Conservation (phyloP, 257 asterid species). For the Penstemon newberryi region DNA sequence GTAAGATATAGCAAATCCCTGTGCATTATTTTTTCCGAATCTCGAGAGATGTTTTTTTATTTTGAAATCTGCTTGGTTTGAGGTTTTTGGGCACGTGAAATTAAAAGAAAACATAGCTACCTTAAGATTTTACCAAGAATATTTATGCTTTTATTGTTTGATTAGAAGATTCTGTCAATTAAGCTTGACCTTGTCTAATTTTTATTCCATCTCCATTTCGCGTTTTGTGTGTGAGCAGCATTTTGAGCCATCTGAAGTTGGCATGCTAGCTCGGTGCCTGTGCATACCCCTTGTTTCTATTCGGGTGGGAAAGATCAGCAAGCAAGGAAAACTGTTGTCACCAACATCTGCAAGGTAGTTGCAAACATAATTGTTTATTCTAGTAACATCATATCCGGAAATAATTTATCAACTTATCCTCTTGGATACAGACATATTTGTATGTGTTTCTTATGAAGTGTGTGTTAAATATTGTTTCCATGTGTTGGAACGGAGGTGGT, state of each 20-base stretch:
- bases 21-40: no score
- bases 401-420: not conserved
- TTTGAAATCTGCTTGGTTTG: not conserved
- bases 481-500: not conserved
- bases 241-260: constrained; percentile 91
- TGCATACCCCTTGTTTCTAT: constrained; percentile 87
- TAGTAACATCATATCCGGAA: constrained; percentile 5
- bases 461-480: not conserved
- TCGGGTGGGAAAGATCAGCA: constrained; percentile 83
- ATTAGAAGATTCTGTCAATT: not conserved
- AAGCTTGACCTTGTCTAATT: not conserved
- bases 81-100: no score
- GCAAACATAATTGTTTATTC: constrained; percentile 15
- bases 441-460: not conserved
- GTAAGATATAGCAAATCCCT: no score
- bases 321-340: constrained; percentile 65
- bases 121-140: not conserved
- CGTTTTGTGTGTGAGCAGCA: constrained; percentile 44
- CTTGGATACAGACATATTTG: not conserved
- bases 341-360: constrained; percentile 81
- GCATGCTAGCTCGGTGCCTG: constrained; percentile 83
- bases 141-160: not conserved
- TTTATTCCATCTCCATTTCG: constrained; percentile 1
- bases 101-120: no score
- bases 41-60: no score